These are phyloP conservation scores for Aureobasidium lini DNA, from an alignment of 2,329 filamentous ascomycete species.

Conservation along the genomic window DNA sequence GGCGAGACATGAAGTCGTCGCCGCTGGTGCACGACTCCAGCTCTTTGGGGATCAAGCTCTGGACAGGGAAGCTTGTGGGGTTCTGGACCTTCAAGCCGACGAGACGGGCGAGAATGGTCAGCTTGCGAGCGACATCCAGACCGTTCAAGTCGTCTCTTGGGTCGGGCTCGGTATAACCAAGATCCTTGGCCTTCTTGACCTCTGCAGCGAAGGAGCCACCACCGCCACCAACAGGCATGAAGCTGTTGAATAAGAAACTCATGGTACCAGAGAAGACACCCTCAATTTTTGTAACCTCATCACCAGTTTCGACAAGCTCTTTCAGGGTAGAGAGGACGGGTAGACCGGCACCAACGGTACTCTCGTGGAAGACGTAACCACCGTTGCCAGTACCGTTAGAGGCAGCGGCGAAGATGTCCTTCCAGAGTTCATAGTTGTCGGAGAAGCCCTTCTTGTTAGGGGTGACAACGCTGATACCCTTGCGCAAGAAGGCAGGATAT, in stretches of 20 bases:
- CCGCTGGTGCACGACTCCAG: constrained; percentile 69
- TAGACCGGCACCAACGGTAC: constrained; percentile 84
- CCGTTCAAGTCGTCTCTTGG: constrained; percentile 82
- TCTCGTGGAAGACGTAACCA: constrained; percentile 89
- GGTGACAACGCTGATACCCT: constrained; percentile 84
- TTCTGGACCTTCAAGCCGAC: constrained; percentile 74
- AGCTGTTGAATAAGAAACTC: constrained; percentile 97
- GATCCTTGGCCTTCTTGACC: constrained; percentile 82
- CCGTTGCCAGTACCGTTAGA: constrained; percentile 47
- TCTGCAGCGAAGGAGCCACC: constrained; percentile 85
- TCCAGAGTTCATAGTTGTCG: constrained; percentile 71
- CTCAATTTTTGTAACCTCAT: constrained; percentile 85
- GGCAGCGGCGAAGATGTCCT: constrained; percentile 73
- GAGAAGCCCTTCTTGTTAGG: constrained; percentile 99
- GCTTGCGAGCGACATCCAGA: constrained; percentile 85
- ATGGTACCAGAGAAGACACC: constrained; percentile 97
- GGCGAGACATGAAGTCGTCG: constrained; percentile 74
- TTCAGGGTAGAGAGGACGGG: constrained; percentile 90
- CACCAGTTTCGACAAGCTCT: constrained; percentile 89
- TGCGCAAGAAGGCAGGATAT: constrained; percentile 74
- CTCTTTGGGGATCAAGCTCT: constrained; percentile 84
- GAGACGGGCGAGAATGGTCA: constrained; percentile 87
- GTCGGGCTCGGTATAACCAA: constrained; percentile 88
- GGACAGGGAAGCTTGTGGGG: constrained; percentile 83
- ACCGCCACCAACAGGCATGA: constrained; percentile 69